Evolutionary conservation across 164 flowering plant species (phyloP).

Genomic region (Tetrastigma voinierianum): DNA sequence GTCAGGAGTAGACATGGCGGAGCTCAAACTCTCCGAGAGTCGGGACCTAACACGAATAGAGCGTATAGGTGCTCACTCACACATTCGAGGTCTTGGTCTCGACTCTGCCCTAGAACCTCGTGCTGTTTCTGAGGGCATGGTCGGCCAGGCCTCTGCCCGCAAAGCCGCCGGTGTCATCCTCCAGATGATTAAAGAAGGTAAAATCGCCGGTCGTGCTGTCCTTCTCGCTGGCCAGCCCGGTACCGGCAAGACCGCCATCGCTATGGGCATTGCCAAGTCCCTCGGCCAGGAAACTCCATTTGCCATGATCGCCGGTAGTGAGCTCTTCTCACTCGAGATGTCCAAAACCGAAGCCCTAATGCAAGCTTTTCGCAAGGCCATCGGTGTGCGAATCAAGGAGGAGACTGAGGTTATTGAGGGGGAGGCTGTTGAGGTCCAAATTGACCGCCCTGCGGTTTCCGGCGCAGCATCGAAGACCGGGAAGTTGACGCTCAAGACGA

Average conservation of each 20-base stretch:
- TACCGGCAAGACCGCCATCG: slow-evolving; percentile 92
- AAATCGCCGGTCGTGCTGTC: slow-evolving; percentile 88
- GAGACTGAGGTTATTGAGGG: slow-evolving; percentile 93
- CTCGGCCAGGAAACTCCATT: slow-evolving; percentile 91
- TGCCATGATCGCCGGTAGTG: slow-evolving; percentile 82
- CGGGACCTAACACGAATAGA: slow-evolving; percentile 90
- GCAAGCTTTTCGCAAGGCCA: slow-evolving; percentile 82
- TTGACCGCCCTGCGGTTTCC: slow-evolving; percentile 75
- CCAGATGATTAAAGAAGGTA: slow-evolving; percentile 85
- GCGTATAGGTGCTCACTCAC: slow-evolving; percentile 97
- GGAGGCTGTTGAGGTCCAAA: slow-evolving; percentile 84
- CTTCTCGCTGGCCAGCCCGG: slow-evolving; percentile 95
- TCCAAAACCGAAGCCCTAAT: slow-evolving; percentile 86
- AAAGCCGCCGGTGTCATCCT: slow-evolving; percentile 93
- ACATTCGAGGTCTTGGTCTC: slow-evolving; percentile 95
- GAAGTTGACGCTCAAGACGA: slow-evolving; percentile 86
- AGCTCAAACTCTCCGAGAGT: slow-evolving; percentile 75
- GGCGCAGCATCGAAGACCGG: slow-evolving; percentile 90
- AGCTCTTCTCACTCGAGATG: slow-evolving; percentile 90
- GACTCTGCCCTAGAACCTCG: slow-evolving; percentile 87
- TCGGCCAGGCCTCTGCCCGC: slow-evolving; percentile 79
- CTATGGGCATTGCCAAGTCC: slow-evolving; percentile 96
- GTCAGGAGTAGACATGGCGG: slow-evolving; percentile 51
- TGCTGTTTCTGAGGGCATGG: slow-evolving; percentile 83
- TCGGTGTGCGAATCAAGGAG: slow-evolving; percentile 90